Base-by-base conservation (phyloP, 768 basidiomycete species). In the Thelephora aurantiotincta region DNA sequence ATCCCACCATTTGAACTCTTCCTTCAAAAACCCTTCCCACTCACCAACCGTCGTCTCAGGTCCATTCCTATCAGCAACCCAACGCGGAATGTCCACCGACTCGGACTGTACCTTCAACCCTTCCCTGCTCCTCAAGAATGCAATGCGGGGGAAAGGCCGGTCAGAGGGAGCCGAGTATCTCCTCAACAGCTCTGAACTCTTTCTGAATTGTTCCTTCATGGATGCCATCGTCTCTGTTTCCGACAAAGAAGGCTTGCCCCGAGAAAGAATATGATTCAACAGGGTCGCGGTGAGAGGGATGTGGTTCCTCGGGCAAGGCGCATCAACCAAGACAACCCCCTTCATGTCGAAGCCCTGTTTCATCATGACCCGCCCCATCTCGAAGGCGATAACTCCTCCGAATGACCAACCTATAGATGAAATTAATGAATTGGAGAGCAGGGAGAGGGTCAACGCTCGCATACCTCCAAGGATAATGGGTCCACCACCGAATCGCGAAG, bases 371-470 rank as follows among this genome's bases (percentile, higher is more conserved):
- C 68, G 69, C 14, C 77, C 74, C 2, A 74, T 62, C 54, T 84
- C 83, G 54, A 75, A 85, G 0, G 83, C 80, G 0, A 75, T 73
- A 3, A 83, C 75, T 1, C 82, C 83, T 11, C 83, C 83, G 52
- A 87, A 82, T 2, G 83, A 87, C 82, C 82, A 87, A 0, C 83
- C 83, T 85, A 47, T 7, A 2, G 9, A 6, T 19, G 30, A 49
- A 5, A 78, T 81, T 45, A 18, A 1, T 7, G 5, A 22, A 30
- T 48, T 3, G 50, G 35, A 23, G 3, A 18, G 50, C 3, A 41
- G 22, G 38, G 16, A 26, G n/a, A 19, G 35, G 37, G 35, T 20
- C 37, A 13, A 44, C 14, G 37, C 33, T 20, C 33, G 49, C 68
- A 46, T 51, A 79, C 82, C 82, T 58, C 82, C 81, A 2, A 84